Evolutionary conservation across 2,329 filamentous ascomycete genomes (phyloP).

Genomic region (Fusarium beomiforme): DNA sequence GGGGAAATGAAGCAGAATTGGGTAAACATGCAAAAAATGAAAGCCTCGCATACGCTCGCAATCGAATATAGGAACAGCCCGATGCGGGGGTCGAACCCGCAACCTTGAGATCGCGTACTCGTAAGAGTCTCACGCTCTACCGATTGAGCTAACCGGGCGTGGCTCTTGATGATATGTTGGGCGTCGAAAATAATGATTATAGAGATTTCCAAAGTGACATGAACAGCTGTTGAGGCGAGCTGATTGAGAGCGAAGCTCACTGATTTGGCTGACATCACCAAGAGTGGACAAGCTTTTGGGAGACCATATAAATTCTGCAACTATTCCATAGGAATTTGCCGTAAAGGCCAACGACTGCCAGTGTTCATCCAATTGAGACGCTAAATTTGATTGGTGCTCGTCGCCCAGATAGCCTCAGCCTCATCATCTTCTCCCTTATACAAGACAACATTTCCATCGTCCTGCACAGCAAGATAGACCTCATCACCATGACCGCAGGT

Average conservation of each 20-base stretch:
- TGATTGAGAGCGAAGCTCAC: too few species aligned
- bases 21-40: neutral
- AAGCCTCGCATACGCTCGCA: constrained; percentile 13
- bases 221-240: too few species aligned
- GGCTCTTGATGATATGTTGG: constrained; percentile 16
- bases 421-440: constrained; percentile 43
- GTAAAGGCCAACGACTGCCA: fast-evolving
- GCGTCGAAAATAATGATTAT: fast-evolving
- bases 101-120: constrained; percentile 61
- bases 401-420: constrained; percentile 43
- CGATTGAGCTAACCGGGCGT: constrained; percentile 51
- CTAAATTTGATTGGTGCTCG: constrained; percentile 30
- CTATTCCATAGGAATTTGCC: fast-evolving
- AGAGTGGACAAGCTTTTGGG: neutral
- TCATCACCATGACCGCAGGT: constrained; percentile 32
- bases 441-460: constrained; percentile 48
- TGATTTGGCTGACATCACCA: too few species aligned
- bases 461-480: constrained; percentile 44
- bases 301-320: fast-evolving
- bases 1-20: fast-evolving
- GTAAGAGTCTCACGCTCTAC: constrained; percentile 76
- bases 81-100: constrained; percentile 63
- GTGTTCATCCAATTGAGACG: fast-evolving
- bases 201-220: fast-evolving
- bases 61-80: constrained; percentile 51